phyloP scores from a whole-genome alignment of 1,284 basidiomycete species.

The Ustilago sp. region DNA sequence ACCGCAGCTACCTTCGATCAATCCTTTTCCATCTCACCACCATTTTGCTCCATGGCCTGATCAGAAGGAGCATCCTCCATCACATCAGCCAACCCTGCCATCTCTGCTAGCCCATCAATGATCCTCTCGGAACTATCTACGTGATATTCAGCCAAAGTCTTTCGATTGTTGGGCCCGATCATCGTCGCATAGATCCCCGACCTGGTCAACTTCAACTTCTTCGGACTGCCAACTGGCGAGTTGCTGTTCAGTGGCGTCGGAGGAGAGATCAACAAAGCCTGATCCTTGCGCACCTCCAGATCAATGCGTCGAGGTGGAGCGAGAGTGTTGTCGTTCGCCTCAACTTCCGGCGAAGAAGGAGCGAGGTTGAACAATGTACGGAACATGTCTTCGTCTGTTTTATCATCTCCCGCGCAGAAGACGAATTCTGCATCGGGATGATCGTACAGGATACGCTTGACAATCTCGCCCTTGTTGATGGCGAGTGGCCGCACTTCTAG shows the following conservation, averaged over 20 bases:
- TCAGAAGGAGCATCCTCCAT: conserved; percentile 32
- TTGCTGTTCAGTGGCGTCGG: conserved; percentile 51
- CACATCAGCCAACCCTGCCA: conserved; percentile 48
- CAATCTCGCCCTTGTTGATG: conserved; percentile 98
- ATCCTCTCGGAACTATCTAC: conserved; percentile 58
- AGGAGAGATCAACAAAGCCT: conserved; percentile 47
- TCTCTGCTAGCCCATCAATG: conserved; percentile 61
- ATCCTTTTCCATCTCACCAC: neutral
- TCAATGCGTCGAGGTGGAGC: neutral
- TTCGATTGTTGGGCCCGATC: conserved; percentile 63
- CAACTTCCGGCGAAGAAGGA: conserved; percentile 34
- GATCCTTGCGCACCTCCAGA: conserved; percentile 10
- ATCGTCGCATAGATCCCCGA: conserved; percentile 63
- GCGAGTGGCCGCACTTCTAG: conserved; percentile 94
- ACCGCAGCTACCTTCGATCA: neutral
- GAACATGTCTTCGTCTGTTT: conserved; percentile 75
- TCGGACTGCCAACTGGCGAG: conserved; percentile 40
- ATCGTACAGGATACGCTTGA: conserved; percentile 89
- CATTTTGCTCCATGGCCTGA: neutral
- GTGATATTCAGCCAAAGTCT: conserved; percentile 67
- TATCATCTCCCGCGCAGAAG: conserved; percentile 98
- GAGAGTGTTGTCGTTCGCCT: conserved; percentile 5
- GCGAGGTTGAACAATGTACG: conserved; percentile 55
- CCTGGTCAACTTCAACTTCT: conserved; percentile 52
- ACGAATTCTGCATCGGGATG: conserved; percentile 94